A percentile compares a stretch with the other conserved stretches of the same genome.
Conservation (phyloP, 2,329 filamentous ascomycete genomes). For the Cytospora chrysosperma region DNA sequence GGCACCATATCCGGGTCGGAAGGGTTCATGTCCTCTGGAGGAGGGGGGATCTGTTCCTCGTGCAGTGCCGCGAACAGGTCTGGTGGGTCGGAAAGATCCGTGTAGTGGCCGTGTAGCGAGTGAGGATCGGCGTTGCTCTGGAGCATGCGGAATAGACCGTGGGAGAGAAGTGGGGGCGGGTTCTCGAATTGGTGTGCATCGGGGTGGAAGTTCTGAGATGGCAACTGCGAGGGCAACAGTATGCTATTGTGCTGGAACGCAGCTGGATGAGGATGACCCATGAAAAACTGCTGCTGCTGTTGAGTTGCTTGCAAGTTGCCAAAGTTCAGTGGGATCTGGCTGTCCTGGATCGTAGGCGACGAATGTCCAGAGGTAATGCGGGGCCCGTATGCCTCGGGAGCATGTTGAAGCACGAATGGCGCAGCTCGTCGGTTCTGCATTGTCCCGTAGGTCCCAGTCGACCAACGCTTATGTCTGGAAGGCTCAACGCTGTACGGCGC, state of each 20-base stretch:
- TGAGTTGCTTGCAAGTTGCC: constrained; percentile 55
- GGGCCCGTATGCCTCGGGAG: constrained; percentile 57
- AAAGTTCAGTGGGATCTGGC: constrained; percentile 52
- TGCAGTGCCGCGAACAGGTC: constrained; percentile 74
- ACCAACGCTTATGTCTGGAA: constrained; percentile 68
- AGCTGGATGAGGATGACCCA: constrained; percentile 46
- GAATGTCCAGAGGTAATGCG: constrained; percentile 55
- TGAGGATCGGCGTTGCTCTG: constrained; percentile 73
- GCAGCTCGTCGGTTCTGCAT: constrained; percentile 54
- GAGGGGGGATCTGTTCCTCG: constrained; percentile 71
- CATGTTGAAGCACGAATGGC: constrained; percentile 62
- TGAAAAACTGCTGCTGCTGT: constrained; percentile 55
- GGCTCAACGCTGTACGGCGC: constrained; percentile 70
- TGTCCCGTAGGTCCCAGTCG: constrained; percentile 69
- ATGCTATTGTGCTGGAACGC: constrained; percentile 57
- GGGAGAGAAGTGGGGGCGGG: constrained; percentile 64
- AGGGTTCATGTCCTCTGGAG: constrained; percentile 79
- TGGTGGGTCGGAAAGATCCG: constrained; percentile 71
- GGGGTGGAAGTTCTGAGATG: constrained; percentile 48
- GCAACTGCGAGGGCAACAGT: constrained; percentile 57
- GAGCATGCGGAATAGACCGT: constrained; percentile 70
- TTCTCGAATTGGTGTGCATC: constrained; percentile 56
- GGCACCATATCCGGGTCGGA: constrained; percentile 72
- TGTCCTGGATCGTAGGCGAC: constrained; percentile 47
- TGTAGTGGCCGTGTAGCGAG: constrained; percentile 66